Percentiles rank a stretch among this genome's conserved stretches.
phyloP scores from a whole-genome alignment of 495 filamentous ascomycete species.

The Aspergillus heteromorphus region DNA sequence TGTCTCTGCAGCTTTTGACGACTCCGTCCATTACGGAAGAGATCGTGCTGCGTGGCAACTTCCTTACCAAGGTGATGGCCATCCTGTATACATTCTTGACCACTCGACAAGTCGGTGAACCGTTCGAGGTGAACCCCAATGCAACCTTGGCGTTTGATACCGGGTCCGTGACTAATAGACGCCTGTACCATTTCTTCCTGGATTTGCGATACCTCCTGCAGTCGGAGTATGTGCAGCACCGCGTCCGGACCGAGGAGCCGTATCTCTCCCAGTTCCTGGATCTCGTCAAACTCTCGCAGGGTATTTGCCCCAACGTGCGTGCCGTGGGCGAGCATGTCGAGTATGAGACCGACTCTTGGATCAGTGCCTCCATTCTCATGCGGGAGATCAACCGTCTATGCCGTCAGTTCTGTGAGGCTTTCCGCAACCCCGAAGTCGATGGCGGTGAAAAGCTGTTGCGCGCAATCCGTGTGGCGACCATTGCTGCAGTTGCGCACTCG shows the following conservation, averaged over 20 bases:
- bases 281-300: slow-evolving; percentile 89
- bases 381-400: slow-evolving; percentile 90
- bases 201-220: slow-evolving; percentile 86
- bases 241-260: slow-evolving; percentile 71
- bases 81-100: slow-evolving; percentile 97
- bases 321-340: slow-evolving; percentile 94
- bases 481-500: slow-evolving; percentile 75
- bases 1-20: slow-evolving; percentile 92
- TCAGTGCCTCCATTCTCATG: slow-evolving; percentile 89
- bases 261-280: slow-evolving; percentile 94
- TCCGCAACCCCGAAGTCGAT: slow-evolving; percentile 57
- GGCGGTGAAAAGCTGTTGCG: slow-evolving; percentile 57
- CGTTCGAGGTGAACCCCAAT: slow-evolving; percentile 74
- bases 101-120: slow-evolving; percentile 89
- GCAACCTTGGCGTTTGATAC: slow-evolving; percentile 87
- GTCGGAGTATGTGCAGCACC: slow-evolving; percentile 78
- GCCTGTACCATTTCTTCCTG: slow-evolving; percentile 95
- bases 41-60: slow-evolving; percentile 91
- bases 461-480: slow-evolving; percentile 72
- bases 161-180: slow-evolving; percentile 85
- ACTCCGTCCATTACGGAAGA: slow-evolving; percentile 94
- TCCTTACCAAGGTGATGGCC: slow-evolving; percentile 88
- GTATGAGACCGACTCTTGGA: slow-evolving; percentile 98
- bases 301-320: slow-evolving; percentile 89
- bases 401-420: slow-evolving; percentile 81